Evolutionary conservation across 352 stramenopile genomes (phyloP).

Genomic region (Globisporangium barbulae): DNA sequence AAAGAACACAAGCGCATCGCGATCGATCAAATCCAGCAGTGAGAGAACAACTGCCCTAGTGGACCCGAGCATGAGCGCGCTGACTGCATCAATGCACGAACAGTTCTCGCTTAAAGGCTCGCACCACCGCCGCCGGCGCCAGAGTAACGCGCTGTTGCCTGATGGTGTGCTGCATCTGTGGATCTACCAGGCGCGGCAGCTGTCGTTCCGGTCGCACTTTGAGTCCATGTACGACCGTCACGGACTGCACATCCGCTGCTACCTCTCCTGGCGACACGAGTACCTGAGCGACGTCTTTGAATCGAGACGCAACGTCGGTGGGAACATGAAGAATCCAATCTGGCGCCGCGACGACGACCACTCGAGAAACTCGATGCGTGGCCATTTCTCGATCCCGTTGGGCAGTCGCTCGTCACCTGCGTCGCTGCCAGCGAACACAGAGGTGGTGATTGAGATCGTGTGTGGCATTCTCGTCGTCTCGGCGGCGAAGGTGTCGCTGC

Average conservation of each 20-base stretch:
- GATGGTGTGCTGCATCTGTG: conserved; percentile 41
- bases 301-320: conserved; percentile 36
- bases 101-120: not conserved
- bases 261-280: conserved; percentile 19
- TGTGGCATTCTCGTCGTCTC: conserved; percentile 50
- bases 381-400: conserved; percentile 32
- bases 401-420: conserved; percentile 14
- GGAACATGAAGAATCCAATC: conserved; percentile 37
- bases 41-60: not conserved
- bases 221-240: conserved; percentile 45
- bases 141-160: conserved; percentile 19
- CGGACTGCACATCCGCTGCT: conserved; percentile 39
- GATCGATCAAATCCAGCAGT: not conserved
- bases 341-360: conserved; percentile 36
- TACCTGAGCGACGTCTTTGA: conserved; percentile 37
- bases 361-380: conserved; percentile 18
- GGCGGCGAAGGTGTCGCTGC: conserved; percentile 30
- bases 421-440: conserved; percentile 34
- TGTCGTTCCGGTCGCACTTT: conserved; percentile 39
- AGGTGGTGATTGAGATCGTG: conserved; percentile 51
- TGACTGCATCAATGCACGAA: not conserved
- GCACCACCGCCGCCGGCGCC: not conserved
- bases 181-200: conserved; percentile 45
- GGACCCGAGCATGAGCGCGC: not conserved
- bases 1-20: not conserved